These are phyloP conservation scores for Colletotrichum tanaceti DNA, from an alignment of 2,329 filamentous ascomycete species.

Conservation along the genomic window DNA sequence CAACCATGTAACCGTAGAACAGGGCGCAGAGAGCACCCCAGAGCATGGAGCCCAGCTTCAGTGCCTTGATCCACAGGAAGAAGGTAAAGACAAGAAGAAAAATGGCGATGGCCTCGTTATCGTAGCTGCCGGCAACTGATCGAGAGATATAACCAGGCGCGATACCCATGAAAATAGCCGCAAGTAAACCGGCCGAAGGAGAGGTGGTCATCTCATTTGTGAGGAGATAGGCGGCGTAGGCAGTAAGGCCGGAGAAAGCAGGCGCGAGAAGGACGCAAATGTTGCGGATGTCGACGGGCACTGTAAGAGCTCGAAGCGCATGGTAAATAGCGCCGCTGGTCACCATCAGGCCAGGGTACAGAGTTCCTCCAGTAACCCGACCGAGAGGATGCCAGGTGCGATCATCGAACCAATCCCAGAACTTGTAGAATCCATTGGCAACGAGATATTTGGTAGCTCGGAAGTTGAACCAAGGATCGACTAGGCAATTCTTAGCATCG, in stretches of 20 bases:
- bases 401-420: slow-evolving; percentile 99
- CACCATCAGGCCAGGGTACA: slow-evolving; percentile 98
- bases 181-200: slow-evolving; percentile 92
- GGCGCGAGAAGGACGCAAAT: slow-evolving; percentile 97
- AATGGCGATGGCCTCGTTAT: slow-evolving; percentile 99
- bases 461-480: slow-evolving; percentile 99
- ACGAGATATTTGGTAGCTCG: slow-evolving; percentile 98
- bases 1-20: slow-evolving; percentile 99
- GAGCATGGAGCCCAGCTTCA: slow-evolving; percentile 95
- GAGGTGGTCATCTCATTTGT: slow-evolving; percentile 98
- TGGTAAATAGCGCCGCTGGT: slow-evolving; percentile 98
- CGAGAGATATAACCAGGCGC: slow-evolving; percentile 97
- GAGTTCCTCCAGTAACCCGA: slow-evolving; percentile 97
- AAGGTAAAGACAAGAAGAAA: slow-evolving; percentile 99
- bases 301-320: slow-evolving; percentile 83
- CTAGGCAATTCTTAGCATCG: slow-evolving; percentile 61
- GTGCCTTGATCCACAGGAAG: slow-evolving; percentile 98
- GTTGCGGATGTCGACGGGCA: slow-evolving; percentile 98
- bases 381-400: slow-evolving; percentile 99
- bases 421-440: slow-evolving; percentile 96
- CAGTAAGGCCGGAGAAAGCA: slow-evolving; percentile 92
- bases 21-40: slow-evolving; percentile 95
- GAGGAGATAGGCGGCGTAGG: slow-evolving; percentile 91
- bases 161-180: slow-evolving; percentile 97
- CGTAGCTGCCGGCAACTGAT: slow-evolving; percentile 97